Conservation (phyloP, 2,329 filamentous ascomycete genomes). For the Cytospora piceicola region DNA sequence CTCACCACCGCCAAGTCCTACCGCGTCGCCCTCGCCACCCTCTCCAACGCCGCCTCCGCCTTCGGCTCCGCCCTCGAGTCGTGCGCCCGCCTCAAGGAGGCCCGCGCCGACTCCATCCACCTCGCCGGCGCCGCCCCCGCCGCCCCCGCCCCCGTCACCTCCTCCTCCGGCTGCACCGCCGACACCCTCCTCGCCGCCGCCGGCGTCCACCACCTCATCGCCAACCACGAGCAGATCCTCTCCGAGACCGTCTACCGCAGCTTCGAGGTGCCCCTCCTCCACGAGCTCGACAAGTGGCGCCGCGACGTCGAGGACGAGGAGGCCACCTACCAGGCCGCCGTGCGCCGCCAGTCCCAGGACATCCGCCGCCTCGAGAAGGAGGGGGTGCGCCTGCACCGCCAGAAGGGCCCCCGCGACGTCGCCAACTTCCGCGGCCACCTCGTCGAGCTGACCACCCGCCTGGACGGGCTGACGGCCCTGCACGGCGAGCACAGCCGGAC, state of each 20-base stretch:
- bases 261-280: constrained; percentile 71
- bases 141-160: constrained; percentile 44
- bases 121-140: constrained; percentile 34
- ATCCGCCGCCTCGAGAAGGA: constrained; percentile 69
- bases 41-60: constrained; percentile 64
- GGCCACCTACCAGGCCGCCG: constrained; percentile 59
- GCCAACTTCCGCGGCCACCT: constrained; percentile 64
- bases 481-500: constrained; percentile 65
- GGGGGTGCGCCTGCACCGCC: constrained; percentile 62
- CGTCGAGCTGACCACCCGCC: constrained; percentile 63
- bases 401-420: constrained; percentile 64
- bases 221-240: constrained; percentile 72
- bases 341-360: constrained; percentile 60
- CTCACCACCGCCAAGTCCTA: constrained; percentile 66
- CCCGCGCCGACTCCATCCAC: constrained; percentile 61
- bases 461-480: constrained; percentile 65
- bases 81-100: constrained; percentile 70
- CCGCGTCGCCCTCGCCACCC: constrained; percentile 62
- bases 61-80: constrained; percentile 69
- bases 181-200: constrained; percentile 65
- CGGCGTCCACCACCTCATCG: constrained; percentile 68
- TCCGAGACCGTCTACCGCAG: constrained; percentile 69
- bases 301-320: constrained; percentile 67
- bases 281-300: constrained; percentile 69
- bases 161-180: constrained; percentile 61